Conservation (phyloP, 1,284 basidiomycete species). For the Tilletia walkeri region DNA sequence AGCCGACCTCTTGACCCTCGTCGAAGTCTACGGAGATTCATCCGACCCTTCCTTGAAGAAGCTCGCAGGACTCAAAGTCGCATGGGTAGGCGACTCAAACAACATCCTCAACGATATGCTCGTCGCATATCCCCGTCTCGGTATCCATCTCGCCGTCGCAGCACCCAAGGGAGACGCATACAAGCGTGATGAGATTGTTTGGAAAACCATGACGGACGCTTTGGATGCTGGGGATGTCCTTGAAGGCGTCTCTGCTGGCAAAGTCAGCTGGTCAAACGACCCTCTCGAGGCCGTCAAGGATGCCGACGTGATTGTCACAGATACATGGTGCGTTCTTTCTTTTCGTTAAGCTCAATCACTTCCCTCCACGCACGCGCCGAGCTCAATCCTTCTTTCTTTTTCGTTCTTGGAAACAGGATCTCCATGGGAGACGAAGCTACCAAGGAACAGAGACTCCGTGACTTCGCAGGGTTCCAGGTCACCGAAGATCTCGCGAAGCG, state of each 20-base stretch:
- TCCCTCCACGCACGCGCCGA: too few species aligned
- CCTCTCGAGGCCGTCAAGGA: conserved; percentile 82
- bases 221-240: conserved; percentile 38
- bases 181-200: conserved; percentile 74
- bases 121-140: conserved; percentile 85
- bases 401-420: conserved; percentile 63
- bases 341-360: background rate
- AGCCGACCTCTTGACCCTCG: conserved; percentile 85
- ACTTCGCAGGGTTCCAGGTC: conserved; percentile 90
- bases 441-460: conserved; percentile 79
- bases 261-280: conserved; percentile 72
- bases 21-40: conserved; percentile 62
- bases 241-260: conserved; percentile 41
- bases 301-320: conserved; percentile 87
- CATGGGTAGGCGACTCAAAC: conserved; percentile 92
- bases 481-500: conserved; percentile 66
- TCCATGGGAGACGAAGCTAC: conserved; percentile 98
- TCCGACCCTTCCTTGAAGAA: conserved; percentile 27
- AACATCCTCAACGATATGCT: conserved; percentile 98
- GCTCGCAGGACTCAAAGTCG: conserved; percentile 57
- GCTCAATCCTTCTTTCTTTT: background rate
- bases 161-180: conserved; percentile 69
- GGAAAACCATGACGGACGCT: conserved; percentile 57
- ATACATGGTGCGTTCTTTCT: conserved; percentile 40
- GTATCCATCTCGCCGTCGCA: conserved; percentile 81